These are phyloP conservation scores for Trichomonascus vanleenenianus DNA, from an alignment of 805 yeast species.

Conservation along the genomic window DNA sequence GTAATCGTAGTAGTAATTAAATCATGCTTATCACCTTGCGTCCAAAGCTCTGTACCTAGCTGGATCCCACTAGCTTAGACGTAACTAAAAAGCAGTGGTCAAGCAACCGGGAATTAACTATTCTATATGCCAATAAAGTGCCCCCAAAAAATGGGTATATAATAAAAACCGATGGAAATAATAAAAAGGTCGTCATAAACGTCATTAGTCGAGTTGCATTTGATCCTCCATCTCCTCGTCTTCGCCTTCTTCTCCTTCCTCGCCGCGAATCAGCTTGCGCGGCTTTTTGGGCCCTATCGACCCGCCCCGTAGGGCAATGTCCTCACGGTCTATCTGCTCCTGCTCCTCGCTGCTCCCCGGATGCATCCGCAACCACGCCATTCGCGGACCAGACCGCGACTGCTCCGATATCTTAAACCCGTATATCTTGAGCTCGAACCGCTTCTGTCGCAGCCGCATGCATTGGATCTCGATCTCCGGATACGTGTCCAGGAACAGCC, in stretches of 20 bases:
- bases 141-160: neutral
- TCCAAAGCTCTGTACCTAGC: too few species aligned
- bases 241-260: conserved; percentile 1
- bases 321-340: neutral
- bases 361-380: conserved; percentile 84
- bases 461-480: conserved; percentile 84
- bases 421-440: conserved; percentile 62
- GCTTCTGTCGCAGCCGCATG: conserved; percentile 42
- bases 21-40: too few species aligned
- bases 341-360: conserved; percentile 39
- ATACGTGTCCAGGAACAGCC: conserved; percentile 81
- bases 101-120: too few species aligned
- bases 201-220: conserved; percentile 1
- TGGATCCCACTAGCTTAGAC: too few species aligned
- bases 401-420: conserved; percentile 77
- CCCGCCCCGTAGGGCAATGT: neutral
- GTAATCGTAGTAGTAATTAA: too few species aligned
- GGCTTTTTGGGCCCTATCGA: too few species aligned
- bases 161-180: neutral
- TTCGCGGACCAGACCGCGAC: conserved; percentile 81
- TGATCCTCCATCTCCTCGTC: neutral
- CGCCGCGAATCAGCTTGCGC: neutral
- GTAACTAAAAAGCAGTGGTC: too few species aligned
- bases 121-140: neutral
- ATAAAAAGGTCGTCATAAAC: neutral